phyloP scores from a whole-genome alignment of 2,329 filamentous ascomycete genomes.

The Myrmaecium sp. region DNA sequence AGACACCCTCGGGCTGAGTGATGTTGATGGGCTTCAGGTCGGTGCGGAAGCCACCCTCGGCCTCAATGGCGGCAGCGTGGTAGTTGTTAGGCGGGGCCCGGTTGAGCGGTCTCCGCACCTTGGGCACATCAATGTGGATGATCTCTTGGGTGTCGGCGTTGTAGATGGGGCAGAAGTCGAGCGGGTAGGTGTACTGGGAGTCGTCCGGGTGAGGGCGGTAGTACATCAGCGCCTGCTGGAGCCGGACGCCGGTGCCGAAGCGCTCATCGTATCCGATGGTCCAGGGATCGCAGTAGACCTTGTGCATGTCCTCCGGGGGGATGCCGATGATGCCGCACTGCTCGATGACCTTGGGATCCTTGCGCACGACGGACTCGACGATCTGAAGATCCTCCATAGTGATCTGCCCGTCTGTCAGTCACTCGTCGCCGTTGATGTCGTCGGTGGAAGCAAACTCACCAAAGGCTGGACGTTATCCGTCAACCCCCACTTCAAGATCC shows the following conservation, averaged over 20 bases:
- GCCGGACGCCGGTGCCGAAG: slow-evolving; percentile 58
- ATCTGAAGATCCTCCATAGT: slow-evolving; percentile 78
- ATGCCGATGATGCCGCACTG: slow-evolving; percentile 76
- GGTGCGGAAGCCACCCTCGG: slow-evolving; percentile 56
- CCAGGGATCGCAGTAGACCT: slow-evolving; percentile 93
- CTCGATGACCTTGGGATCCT: slow-evolving; percentile 75
- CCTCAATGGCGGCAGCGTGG: slow-evolving; percentile 53
- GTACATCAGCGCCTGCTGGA: slow-evolving; percentile 93
- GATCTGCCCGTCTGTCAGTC: slow-evolving; percentile 35
- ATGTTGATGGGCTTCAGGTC: slow-evolving; percentile 79
- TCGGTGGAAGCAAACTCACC: slow-evolving; percentile 26
- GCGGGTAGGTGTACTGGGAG: slow-evolving; percentile 76
- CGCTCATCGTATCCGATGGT: slow-evolving; percentile 90
- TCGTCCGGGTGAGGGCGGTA: slow-evolving; percentile 74
- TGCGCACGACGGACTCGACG: slow-evolving; percentile 60
- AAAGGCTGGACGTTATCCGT: slow-evolving; percentile 68
- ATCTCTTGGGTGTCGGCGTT: slow-evolving; percentile 65
- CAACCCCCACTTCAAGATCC: slow-evolving; percentile 57
- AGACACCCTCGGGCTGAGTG: slow-evolving; percentile 76
- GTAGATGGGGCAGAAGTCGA: slow-evolving; percentile 89
- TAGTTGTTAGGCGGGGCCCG: slow-evolving; percentile 64
- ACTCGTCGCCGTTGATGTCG: slow-evolving; percentile 1
- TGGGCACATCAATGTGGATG: slow-evolving; percentile 69
- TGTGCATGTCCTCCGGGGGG: slow-evolving; percentile 70
- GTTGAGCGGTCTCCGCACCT: slow-evolving; percentile 57